phyloP scores from a whole-genome alignment of 257 asterid genomes.

The Nicotiana paniculata region DNA sequence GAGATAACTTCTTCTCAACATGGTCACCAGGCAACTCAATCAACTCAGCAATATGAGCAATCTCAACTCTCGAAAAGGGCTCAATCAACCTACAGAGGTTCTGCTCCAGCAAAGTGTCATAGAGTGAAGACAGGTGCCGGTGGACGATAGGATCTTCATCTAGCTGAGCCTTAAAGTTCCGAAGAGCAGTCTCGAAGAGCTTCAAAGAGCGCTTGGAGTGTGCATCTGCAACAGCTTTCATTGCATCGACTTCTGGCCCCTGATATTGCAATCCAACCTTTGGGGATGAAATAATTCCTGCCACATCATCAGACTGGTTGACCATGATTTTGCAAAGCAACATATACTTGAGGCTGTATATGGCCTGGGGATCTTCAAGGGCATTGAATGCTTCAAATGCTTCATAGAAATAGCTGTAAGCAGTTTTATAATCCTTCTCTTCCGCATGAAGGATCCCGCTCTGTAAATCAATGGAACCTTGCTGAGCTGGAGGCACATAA shows the following conservation, averaged over 20 bases:
- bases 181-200: conserved; percentile 34
- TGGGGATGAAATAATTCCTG: conserved; percentile 36
- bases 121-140: conserved; percentile 38
- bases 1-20: conserved; percentile 41
- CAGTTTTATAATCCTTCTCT: conserved; percentile 43
- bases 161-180: conserved; percentile 30
- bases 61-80: conserved; percentile 35
- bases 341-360: conserved; percentile 44
- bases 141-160: conserved; percentile 43
- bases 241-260: conserved; percentile 46
- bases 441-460: conserved; percentile 48
- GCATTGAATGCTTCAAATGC: conserved; percentile 47
- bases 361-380: conserved; percentile 24
- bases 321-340: conserved; percentile 48
- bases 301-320: conserved; percentile 38
- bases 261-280: conserved; percentile 33
- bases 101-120: conserved; percentile 40
- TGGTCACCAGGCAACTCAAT: conserved; percentile 37
- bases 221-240: conserved; percentile 46
- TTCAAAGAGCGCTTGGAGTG: conserved; percentile 38
- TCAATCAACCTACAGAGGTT: conserved; percentile 46
- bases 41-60: conserved; percentile 36
- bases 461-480: conserved; percentile 40
- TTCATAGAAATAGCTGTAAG: conserved; percentile 35
- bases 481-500: conserved; percentile 46